Evolutionary conservation across 2,329 filamentous ascomycete species (phyloP), one percentile per base, ranked within the genome.

Genomic region (Aspergillus sp.): DNA sequence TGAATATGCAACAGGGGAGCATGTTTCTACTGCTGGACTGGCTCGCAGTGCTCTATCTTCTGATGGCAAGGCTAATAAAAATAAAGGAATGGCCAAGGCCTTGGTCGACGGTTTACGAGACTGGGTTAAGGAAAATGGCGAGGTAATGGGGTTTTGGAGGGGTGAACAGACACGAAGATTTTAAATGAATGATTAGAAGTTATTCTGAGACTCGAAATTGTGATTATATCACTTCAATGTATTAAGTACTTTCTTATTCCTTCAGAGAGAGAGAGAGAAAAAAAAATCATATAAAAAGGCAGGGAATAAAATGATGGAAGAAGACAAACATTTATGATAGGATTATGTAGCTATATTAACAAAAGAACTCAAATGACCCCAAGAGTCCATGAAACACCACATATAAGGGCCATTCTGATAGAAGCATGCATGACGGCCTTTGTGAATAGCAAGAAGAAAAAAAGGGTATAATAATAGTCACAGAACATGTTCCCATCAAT

Each of bases 1-100:
- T 38, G 86, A 90, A 51, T 83, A 82, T 60, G 78, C 77, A 12
- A 82, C 80, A 0, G 79, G 80, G 5, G 73, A 75, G 10, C 58
- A 53, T 48, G 49, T 45, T 33, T 37, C 51, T 27, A 42, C 54
- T 10, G 44, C 50, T 19, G 59, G 58, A 7, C 42, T 64, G 30
- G 53, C 59, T 30, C 55, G 58, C n/a, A 48, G 40, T 30, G 52
- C 54, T 3, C 43, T 54, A 7, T 51, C 44, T 43, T 57, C 43
- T 30, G 62, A 69, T 43, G 57, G 62, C 43, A 73, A 71, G 45
- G 67, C 65, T 44, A 19, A 19, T 19, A 73, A 72, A 52, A 75
- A 77, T 50, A 76, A 76, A 43, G 76, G 75, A 28, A 79, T 85
- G 76, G 81, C 81, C 9, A 84, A 83, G 61, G 78, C 77, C 10